Evolutionary conservation across 2,329 filamentous ascomycete species (phyloP).

Genomic region (Trichoderma citrinoviride): DNA sequence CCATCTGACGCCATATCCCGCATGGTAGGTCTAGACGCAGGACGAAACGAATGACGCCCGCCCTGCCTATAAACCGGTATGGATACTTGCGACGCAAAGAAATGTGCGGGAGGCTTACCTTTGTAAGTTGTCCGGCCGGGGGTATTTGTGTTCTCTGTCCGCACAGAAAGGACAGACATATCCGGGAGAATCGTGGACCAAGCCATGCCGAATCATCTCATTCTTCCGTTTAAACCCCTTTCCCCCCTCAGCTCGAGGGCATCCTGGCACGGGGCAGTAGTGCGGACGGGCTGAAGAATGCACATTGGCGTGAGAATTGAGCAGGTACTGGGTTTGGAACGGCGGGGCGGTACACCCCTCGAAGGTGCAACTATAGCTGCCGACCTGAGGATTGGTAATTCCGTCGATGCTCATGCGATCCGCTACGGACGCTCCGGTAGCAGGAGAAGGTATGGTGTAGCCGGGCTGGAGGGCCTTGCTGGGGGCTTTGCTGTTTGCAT

Average conservation of each 20-base stretch:
- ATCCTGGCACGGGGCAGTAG: slow-evolving; percentile 62
- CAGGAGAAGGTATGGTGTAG: slow-evolving; percentile 43
- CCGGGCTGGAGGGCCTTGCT: slow-evolving; percentile 49
- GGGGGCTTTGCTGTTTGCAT: slow-evolving; percentile 43
- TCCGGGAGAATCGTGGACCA: slow-evolving; percentile 91
- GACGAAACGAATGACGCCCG: not conserved
- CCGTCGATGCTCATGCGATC: slow-evolving; percentile 60
- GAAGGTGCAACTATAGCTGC: slow-evolving; percentile 57
- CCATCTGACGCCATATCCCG: not conserved
- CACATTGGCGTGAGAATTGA: slow-evolving; percentile 77
- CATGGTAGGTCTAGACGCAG: not conserved
- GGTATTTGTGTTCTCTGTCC: slow-evolving; percentile 90
- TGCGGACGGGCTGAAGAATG: slow-evolving; percentile 65
- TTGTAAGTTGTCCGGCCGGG: slow-evolving; percentile 91
- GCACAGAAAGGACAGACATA: slow-evolving; percentile 97
- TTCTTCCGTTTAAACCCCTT: slow-evolving; percentile 72
- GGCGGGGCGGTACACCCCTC: slow-evolving; percentile 66
- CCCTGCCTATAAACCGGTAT: not conserved
- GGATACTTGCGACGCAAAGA: not conserved
- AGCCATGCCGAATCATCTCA: slow-evolving; percentile 72
- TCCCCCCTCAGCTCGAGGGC: slow-evolving; percentile 60
- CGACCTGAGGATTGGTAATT: slow-evolving; percentile 51
- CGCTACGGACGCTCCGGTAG: slow-evolving; percentile 38
- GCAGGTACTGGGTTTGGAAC: slow-evolving; percentile 73
- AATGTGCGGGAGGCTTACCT: slow-evolving; percentile 54